Conservation (phyloP, 2,329 filamentous ascomycete genomes). For the Aspergillus caelatus region DNA sequence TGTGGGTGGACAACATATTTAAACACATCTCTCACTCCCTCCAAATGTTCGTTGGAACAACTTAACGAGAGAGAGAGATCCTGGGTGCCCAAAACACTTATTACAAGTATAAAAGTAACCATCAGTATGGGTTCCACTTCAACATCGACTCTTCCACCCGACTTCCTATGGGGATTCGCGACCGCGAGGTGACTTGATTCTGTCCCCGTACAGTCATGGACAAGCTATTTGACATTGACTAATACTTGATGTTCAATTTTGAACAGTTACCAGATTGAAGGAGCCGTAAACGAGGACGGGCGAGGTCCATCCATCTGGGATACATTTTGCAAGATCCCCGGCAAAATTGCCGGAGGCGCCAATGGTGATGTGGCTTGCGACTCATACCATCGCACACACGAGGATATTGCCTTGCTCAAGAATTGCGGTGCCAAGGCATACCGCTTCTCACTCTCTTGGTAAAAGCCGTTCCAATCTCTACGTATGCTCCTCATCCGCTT, state of each 20-base stretch:
- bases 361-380: conserved; percentile 81
- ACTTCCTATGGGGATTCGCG: conserved; percentile 80
- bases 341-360: conserved; percentile 79
- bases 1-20: conserved; percentile 2
- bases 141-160: conserved; percentile 57
- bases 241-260: background rate
- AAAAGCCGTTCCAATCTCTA: conserved; percentile 1
- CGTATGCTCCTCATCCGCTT: background rate
- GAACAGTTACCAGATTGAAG: conserved; percentile 85
- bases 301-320: conserved; percentile 87
- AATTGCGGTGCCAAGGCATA: conserved; percentile 72
- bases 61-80: background rate
- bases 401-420: conserved; percentile 79
- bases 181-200: conserved; percentile 63
- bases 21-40: conserved; percentile 23
- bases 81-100: background rate
- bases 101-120: background rate
- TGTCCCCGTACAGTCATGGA: background rate
- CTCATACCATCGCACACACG: conserved; percentile 76
- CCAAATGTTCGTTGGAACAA: conserved; percentile 3
- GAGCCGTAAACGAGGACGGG: conserved; percentile 72
- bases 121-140: conserved; percentile 30
- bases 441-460: conserved; percentile 81
- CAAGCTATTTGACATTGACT: background rate
- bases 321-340: conserved; percentile 77